phyloP scores from a whole-genome alignment of 768 basidiomycete species.

The Filobasidium floriforme region DNA sequence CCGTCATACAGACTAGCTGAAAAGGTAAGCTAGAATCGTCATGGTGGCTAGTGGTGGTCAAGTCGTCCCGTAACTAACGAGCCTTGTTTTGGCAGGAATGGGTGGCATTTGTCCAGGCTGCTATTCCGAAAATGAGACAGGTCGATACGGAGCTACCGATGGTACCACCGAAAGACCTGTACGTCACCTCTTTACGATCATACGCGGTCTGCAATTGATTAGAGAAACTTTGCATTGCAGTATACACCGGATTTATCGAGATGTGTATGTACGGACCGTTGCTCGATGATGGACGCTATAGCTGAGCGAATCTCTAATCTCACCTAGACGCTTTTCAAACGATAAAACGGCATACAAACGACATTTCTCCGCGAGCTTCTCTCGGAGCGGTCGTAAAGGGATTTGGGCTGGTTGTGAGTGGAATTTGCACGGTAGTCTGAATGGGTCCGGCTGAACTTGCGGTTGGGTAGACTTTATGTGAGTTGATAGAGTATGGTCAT shows the following conservation, averaged over 20 bases:
- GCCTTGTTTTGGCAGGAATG: slow-evolving; percentile 53
- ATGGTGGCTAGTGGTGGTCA: background rate
- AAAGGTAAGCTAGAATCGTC: slow-evolving; percentile 44
- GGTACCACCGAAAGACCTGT: slow-evolving; percentile 80
- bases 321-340: slow-evolving; percentile 37
- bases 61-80: background rate
- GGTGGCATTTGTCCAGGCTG: slow-evolving; percentile 68
- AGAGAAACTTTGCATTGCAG: too few relatives aligned
- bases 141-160: slow-evolving; percentile 77
- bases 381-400: slow-evolving; percentile 81
- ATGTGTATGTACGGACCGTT: background rate
- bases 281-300: too few relatives aligned
- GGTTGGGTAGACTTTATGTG: slow-evolving; percentile 16
- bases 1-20: slow-evolving; percentile 74
- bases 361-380: slow-evolving; percentile 71
- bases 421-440: background rate
- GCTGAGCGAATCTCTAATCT: too few relatives aligned
- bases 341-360: slow-evolving; percentile 78
- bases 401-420: slow-evolving; percentile 75
- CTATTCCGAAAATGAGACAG: slow-evolving; percentile 61
- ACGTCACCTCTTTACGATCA: slow-evolving; percentile 6
- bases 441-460: background rate
- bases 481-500: background rate
- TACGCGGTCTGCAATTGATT: background rate
- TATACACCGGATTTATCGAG: slow-evolving; percentile 67